Base-by-base conservation (phyloP, 1,139 yeast genomes). In the Protomyces inouyei region DNA sequence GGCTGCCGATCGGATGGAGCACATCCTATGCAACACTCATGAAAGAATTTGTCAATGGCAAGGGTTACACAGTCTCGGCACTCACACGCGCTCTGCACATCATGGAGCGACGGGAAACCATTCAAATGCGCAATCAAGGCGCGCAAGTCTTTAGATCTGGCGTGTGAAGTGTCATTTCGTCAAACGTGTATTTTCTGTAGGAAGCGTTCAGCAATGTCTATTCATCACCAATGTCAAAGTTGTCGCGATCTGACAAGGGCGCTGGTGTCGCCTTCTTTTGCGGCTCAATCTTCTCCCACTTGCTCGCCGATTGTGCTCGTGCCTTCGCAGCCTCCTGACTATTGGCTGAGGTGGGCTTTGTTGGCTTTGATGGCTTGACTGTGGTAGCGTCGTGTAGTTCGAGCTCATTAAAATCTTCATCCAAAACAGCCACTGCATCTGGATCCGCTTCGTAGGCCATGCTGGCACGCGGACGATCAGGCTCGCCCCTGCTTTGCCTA, bases 1-100 rank as follows among this genome's bases (percentile, higher is more conserved):
- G 98, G 74, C 80, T 93, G 70, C 98, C 98, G 5, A 87, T 95
- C 70, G 98, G 98, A 14, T 93, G 97, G 95, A 88, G 96, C 38
- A 91, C 98, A 1, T 87, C 95, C 28, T 89, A 89, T 74, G 85
- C 84, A 70, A 90, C 97, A 1, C 80, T 93, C 66, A 82, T 90
- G 71, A 83, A 86, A 69, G 97, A 93, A 76, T 87, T 92, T 74
- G 95, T 91, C 28, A 87, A 84, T 55, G 75, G 76, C 23, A 85
- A 87, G 60, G 82, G 81, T 67, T 86, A 83, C 68, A 80, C 86
- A 45, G 84, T 84, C 64, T 83, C 83, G 64, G 95, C 97, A 0
- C 79, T 93, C 69, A 97, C 92, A 70, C 86, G 85, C 73, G 96
- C 98, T 0, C 77, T 93, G 68, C 83, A 83, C 75, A 85, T 89